Percentiles rank a stretch among this genome's conserved stretches.
These are phyloP conservation scores for Trapa incisa DNA, from an alignment of 345 rosid species.

Conservation along the genomic window DNA sequence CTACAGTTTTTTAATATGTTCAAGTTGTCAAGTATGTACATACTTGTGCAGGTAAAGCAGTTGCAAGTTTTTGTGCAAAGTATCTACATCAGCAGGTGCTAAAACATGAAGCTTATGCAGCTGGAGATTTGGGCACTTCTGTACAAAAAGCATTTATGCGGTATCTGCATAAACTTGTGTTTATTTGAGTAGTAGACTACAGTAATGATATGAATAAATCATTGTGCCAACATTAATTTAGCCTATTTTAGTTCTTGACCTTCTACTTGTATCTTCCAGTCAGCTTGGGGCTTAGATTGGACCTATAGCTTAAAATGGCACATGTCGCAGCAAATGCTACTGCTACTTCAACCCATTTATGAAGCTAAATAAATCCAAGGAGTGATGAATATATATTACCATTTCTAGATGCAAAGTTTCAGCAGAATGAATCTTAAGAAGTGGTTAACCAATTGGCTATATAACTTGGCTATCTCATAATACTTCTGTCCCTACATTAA, in stretches of 20 bases:
- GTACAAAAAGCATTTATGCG: conserved; percentile 72
- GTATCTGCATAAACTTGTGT: conserved; percentile 18
- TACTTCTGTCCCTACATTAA: not conserved
- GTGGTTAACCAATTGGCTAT: not conserved
- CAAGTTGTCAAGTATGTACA: not conserved
- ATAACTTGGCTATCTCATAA: not conserved
- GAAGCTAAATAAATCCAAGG: not conserved
- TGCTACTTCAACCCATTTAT: not conserved
- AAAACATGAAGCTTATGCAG: conserved; percentile 48
- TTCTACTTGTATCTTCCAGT: not conserved
- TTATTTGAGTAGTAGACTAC: not conserved
- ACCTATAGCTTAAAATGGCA: not conserved
- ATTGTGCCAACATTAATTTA: not conserved
- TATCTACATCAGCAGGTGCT: conserved; percentile 79
- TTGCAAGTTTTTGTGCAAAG: conserved; percentile 88
- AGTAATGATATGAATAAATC: not conserved
- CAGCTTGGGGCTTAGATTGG: not conserved
- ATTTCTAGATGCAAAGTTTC: not conserved
- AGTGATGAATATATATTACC: not conserved
- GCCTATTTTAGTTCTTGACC: not conserved
- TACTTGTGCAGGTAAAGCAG: conserved; percentile 62
- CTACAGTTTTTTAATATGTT: not conserved
- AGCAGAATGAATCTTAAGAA: not conserved
- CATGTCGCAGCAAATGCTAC: not conserved
- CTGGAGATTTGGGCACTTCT: conserved; percentile 64